Base-by-base conservation (phyloP, 202 grass and related monocot species). In the Alloteropsis angusta region DNA sequence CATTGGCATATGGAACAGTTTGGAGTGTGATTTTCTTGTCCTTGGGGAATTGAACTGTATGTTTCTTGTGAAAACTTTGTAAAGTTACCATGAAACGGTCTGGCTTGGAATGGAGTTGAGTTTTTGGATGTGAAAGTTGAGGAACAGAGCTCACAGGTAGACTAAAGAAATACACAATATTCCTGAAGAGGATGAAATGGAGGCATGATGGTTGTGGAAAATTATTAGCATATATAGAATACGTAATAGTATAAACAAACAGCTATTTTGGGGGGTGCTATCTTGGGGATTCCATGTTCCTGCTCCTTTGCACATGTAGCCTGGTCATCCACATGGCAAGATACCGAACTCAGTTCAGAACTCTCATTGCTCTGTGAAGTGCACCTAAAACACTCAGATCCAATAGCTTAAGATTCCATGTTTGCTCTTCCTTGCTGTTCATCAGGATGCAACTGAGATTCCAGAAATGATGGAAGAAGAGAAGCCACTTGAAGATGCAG, bases 391-490 rank as follows among this genome's bases (percentile, higher is more conserved):
- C 26, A 64, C n/a, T 49, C 11, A n/a, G 9, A 39, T 46, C 17
- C 17, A 47, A 11, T 49, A 66, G 28, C 60, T 46, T 37, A 18
- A 16, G 6, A 2, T 41, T 22, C 56, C 5, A 47, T 47, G 21
- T 68, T 74, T 75, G 64, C 4, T 6, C 22, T 53, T 16, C 63
- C 26, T 37, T 84, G 36, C 41, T 80, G 22, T 39, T 39, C 37
- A 10, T 43, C 36, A 89, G 87, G 78, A 71, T 48, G 52, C 34
- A 1, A 26, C 0, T 4, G 73, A 32, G 43, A 16, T 74, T 23
- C 18, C 45, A 3, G 66, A 74, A 44, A 65, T 84, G 83, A 90
- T 90, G 86, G 83, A 91, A 73, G 85, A 86, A 49, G 83, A 88
- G 25, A 41, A 64, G 59, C 19, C 60, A 72, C 38, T 43, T 1